Evolutionary conservation across 257 asterid genomes (phyloP).

Genomic region (Solanum dulcamara): DNA sequence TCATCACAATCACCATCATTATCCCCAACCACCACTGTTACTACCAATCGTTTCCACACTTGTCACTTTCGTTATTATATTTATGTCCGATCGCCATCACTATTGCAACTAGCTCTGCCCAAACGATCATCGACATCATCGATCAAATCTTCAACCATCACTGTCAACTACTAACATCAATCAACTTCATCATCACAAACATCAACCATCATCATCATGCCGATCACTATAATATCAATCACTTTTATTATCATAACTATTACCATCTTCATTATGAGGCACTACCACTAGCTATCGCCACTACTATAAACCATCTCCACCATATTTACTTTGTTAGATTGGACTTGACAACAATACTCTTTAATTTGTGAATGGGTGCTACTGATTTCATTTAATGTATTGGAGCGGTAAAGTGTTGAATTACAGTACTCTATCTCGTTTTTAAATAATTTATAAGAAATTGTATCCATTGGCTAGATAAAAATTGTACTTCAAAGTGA

Average conservation of each 20-base stretch:
- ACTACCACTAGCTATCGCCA: background rate
- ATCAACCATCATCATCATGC: accelerated
- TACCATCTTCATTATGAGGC: background rate
- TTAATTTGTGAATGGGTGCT: background rate
- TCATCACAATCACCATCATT: background rate
- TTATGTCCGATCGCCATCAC: background rate
- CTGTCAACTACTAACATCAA: background rate
- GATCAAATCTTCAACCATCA: background rate
- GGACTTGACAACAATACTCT: background rate
- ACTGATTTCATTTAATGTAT: background rate
- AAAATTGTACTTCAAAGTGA: background rate
- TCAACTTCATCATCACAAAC: accelerated
- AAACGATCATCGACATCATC: background rate
- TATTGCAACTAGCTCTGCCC: background rate
- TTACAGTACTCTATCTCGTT: background rate
- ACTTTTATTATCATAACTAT: background rate
- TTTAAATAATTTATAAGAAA: too few species aligned
- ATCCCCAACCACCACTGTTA: background rate
- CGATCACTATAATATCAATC: background rate
- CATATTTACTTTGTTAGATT: background rate
- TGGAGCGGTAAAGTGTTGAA: background rate
- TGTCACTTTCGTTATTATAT: background rate
- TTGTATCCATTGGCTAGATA: background rate
- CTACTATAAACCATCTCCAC: background rate
- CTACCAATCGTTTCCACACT: background rate